Evolutionary conservation across 139 green algal species (phyloP).

Genomic region (Coelastrella sp.): DNA sequence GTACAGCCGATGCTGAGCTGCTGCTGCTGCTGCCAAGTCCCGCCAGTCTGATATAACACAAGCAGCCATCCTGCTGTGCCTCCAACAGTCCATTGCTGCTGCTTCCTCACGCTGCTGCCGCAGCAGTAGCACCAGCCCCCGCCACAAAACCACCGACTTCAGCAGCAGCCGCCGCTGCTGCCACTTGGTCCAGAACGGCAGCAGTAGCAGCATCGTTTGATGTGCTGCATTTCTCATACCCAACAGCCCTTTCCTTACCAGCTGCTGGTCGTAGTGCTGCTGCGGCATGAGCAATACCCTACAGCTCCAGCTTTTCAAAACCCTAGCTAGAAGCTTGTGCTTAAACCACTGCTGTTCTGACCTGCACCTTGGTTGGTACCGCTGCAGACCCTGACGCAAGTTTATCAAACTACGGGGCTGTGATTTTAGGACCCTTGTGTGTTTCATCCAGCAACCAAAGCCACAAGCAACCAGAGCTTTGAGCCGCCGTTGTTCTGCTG

Average conservation of each 20-base stretch:
- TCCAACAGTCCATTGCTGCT: not conserved
- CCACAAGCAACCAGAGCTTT: not conserved
- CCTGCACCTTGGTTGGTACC: not conserved
- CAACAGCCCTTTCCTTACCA: not conserved
- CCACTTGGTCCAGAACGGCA: not conserved
- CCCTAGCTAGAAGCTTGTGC: not conserved
- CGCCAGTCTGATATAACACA: not conserved
- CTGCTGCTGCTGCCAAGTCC: not conserved
- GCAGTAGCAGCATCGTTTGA: slow-evolving; percentile 8
- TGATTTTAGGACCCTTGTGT: not conserved
- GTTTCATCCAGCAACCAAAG: slow-evolving; percentile 3
- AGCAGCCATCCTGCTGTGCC: not conserved
- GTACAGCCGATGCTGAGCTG: not conserved
- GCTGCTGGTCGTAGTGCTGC: not conserved
- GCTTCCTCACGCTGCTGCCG: slow-evolving; percentile 14
- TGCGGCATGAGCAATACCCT: not conserved
- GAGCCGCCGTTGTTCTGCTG: not conserved
- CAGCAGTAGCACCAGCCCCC: not conserved
- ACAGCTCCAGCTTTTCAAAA: not conserved
- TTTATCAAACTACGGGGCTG: not conserved
- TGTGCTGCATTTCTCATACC: not conserved
- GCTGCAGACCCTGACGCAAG: not conserved
- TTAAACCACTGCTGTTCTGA: slow-evolving; percentile 33
- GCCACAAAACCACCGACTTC: slow-evolving; percentile 27
- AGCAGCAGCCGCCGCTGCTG: slow-evolving; percentile 42